Conservation (phyloP, 139 green algal species). For the Spirogloea muscicola region DNA sequence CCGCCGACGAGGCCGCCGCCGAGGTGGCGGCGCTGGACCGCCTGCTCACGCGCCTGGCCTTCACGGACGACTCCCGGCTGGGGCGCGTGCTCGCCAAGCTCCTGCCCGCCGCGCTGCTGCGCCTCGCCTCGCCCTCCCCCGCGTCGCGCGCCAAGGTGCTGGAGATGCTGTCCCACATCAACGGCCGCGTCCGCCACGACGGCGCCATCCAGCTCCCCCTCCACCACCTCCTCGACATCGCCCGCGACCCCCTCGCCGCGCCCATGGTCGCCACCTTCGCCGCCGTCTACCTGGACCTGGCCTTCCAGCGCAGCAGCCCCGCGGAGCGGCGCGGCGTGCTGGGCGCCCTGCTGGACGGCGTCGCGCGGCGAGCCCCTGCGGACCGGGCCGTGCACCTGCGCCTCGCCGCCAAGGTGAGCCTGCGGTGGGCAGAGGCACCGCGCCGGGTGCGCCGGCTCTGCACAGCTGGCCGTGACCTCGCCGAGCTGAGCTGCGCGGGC, state of each 20-base stretch:
- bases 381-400: conserved; percentile 62
- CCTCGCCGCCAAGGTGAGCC: too few species aligned
- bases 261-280: conserved; percentile 36
- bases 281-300: conserved; percentile 45
- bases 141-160: conserved; percentile 65
- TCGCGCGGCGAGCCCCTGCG: conserved; percentile 3
- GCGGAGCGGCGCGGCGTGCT: conserved; percentile 9
- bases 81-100: conserved; percentile 72
- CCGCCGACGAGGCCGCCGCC: conserved; percentile 47
- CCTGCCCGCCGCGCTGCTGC: conserved; percentile 66
- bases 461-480: too few species aligned
- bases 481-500: too few species aligned
- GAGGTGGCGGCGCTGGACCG: conserved; percentile 72
- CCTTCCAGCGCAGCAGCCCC: conserved; percentile 20
- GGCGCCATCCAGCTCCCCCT: conserved; percentile 69
- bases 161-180: conserved; percentile 83
- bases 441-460: too few species aligned
- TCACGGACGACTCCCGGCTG: conserved; percentile 77
- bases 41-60: conserved; percentile 70
- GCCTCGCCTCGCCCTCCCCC: conserved; percentile 38
- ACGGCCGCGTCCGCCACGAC: conserved; percentile 75
- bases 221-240: conserved; percentile 55
- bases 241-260: background rate
- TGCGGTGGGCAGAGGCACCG: too few species aligned
- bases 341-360: conserved; percentile 18